Conservation (phyloP, 257 asterid species). For the Solanum gandarillasii region DNA sequence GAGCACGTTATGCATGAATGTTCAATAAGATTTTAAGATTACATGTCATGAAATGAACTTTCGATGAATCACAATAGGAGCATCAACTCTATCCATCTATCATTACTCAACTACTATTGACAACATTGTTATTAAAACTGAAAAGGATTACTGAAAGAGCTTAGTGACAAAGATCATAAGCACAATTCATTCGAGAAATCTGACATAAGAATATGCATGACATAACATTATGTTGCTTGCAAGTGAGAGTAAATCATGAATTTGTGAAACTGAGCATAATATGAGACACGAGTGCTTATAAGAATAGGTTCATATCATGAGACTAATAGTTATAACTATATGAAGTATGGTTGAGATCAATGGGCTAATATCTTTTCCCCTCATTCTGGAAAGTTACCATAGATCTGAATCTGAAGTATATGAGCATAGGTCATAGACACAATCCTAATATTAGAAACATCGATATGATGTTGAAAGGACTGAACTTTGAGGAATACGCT, state of each 20-base stretch:
- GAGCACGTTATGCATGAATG: neutral
- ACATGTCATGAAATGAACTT: neutral
- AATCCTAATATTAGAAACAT: neutral
- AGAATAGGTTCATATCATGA: too few species aligned
- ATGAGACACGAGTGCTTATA: too few species aligned
- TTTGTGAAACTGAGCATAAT: too few species aligned
- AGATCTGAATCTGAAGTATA: too few species aligned
- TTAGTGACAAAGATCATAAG: neutral
- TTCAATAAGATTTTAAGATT: neutral
- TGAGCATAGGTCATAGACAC: neutral
- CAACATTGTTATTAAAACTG: neutral
- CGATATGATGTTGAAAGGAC: neutral
- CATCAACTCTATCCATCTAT: neutral
- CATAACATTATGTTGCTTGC: too few species aligned
- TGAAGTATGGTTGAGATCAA: too few species aligned
- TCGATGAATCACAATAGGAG: neutral
- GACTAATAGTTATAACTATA: too few species aligned
- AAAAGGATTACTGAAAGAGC: neutral
- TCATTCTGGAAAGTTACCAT: too few species aligned
- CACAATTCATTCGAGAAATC: neutral
- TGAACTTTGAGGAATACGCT: neutral
- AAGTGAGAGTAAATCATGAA: too few species aligned
- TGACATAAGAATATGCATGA: too few species aligned
- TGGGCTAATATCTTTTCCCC: too few species aligned
- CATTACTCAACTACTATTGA: neutral